These are phyloP conservation scores for Aureobasidium sp. DNA, from an alignment of 2,329 filamentous ascomycete species.

Conservation along the genomic window DNA sequence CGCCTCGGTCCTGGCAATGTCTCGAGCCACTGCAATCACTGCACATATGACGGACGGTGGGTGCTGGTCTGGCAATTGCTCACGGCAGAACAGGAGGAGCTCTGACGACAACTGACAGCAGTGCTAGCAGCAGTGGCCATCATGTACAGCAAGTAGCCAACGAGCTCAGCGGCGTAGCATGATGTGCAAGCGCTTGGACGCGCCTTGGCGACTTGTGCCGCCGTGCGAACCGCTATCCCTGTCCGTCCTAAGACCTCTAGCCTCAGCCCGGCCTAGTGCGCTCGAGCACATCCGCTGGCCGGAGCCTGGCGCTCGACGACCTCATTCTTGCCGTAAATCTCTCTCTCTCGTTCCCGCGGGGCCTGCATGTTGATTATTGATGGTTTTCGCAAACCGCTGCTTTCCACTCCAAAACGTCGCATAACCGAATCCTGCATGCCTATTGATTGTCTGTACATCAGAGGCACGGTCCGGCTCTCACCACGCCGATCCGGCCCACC, in stretches of 20 bases:
- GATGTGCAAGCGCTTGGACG: slow-evolving; percentile 11
- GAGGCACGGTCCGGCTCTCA: slow-evolving; percentile 8
- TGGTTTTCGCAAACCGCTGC: neutral
- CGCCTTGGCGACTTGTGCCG: slow-evolving; percentile 7
- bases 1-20: neutral
- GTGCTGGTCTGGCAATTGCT: slow-evolving; percentile 6
- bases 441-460: neutral
- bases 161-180: slow-evolving; percentile 11
- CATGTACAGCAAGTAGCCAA: slow-evolving; percentile 4
- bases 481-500: slow-evolving; percentile 3
- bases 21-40: slow-evolving; percentile 1
- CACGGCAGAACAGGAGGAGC: neutral
- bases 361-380: slow-evolving; percentile 2
- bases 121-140: neutral
- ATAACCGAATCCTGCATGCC: slow-evolving; percentile 3
- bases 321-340: neutral
- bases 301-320: slow-evolving; percentile 1
- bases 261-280: slow-evolving; percentile 1
- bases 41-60: neutral
- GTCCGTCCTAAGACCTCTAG: neutral
- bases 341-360: neutral
- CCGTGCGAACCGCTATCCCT: slow-evolving; percentile 12
- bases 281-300: slow-evolving; percentile 5
- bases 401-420: neutral
- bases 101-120: slow-evolving; percentile 3